Base-by-base conservation (phyloP, 129 eudicot species). In the Tagetes erecta region DNA sequence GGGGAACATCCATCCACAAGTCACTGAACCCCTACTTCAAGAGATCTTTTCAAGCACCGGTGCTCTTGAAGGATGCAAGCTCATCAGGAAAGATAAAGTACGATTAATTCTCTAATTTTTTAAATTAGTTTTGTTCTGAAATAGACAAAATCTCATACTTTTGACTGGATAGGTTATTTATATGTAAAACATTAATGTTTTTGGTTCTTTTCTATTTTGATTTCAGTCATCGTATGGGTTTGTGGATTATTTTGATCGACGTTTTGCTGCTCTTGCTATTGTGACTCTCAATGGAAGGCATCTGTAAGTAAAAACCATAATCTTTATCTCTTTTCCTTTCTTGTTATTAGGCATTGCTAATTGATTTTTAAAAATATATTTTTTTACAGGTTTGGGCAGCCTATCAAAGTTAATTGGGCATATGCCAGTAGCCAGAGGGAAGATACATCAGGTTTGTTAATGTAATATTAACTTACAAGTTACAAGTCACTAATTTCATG, bases 1-100 rank as follows among this genome's bases (percentile, higher is more conserved):
- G 60, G 99, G 99, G 73, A 95, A 95, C 82, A 88, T 95, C 76
- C 99, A 95, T 81, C 86, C 97, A 41, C 99, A 95, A 83, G 97
- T 95, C 56, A 88, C 94, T 5, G 97, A 95, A 71, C 88, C 93
- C 33, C 92, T 95, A 80, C 99, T 95, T 73, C 96, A 91, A 76
- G 99, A 95, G 73, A 96, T 95, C 62, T 95, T 95, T 80, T 47
- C 92, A 4, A 84, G 86, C 73, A 85, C 94, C 13, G 99, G 99
- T 66, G 88, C 93, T 67, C 89, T 95, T 77, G 97, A 95, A 81
- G 90, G 97, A 64, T 95, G 97, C 92, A 95, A 95, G 83, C 97
- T 95, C 74, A 95, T 95, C 62, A 84, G 96, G 14, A 95, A 95
- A 84, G 99, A 95, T 76, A 91, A 91, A 90, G 99, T 95, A 72